These are phyloP conservation scores for Gracilaria caudata DNA, from an alignment of 23 red algal genomes.

Conservation along the genomic window DNA sequence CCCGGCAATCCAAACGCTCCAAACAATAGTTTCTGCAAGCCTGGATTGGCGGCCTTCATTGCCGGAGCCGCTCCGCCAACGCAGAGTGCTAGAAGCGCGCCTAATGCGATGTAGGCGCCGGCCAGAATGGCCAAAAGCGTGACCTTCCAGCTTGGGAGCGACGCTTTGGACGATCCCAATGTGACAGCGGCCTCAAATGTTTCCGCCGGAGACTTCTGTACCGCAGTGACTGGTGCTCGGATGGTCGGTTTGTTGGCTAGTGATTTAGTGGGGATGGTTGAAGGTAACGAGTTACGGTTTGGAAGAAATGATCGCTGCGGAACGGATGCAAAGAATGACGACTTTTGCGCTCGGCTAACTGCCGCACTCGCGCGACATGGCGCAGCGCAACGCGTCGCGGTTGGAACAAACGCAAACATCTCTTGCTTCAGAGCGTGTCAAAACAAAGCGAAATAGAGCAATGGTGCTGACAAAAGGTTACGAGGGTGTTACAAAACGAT, in stretches of 20 bases:
- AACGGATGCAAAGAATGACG: neutral
- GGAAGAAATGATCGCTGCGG: neutral
- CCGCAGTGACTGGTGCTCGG: neutral
- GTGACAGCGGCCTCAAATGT: slow-evolving; percentile 52
- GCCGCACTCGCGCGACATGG: neutral
- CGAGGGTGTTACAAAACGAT: neutral
- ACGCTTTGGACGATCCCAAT: slow-evolving; percentile 60
- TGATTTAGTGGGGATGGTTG: neutral
- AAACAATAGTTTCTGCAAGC: slow-evolving; percentile 63
- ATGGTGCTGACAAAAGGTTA: neutral
- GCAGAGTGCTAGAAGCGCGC: slow-evolving; percentile 63
- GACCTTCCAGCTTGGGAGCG: slow-evolving; percentile 33
- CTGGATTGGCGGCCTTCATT: slow-evolving; percentile 61
- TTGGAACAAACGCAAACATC: neutral
- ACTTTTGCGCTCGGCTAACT: neutral
- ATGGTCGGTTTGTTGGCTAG: neutral
- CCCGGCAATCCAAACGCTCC: slow-evolving; percentile 70
- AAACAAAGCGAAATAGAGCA: neutral
- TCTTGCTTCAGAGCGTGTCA: neutral
- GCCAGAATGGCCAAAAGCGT: slow-evolving; percentile 53
- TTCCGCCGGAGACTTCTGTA: slow-evolving; percentile 53
- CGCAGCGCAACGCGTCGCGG: neutral
- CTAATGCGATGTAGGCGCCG: slow-evolving; percentile 75
- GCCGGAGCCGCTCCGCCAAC: slow-evolving; percentile 74
- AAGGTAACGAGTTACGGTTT: neutral